A percentile compares a stretch with the other conserved stretches of the same genome.
Conservation (phyloP, 805 yeast species). For the Candida pseudoglaebosa region DNA sequence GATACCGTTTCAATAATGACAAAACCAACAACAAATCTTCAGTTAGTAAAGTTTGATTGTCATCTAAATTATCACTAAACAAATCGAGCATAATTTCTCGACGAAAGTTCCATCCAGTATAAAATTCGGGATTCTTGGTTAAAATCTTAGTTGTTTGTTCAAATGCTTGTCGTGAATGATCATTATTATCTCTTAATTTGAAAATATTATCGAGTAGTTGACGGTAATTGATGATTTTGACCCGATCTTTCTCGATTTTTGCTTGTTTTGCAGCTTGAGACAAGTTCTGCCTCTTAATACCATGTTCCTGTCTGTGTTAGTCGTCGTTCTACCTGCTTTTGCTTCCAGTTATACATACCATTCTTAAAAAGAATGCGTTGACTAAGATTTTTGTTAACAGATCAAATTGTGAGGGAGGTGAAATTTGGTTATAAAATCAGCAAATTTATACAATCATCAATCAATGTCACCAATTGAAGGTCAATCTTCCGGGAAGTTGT, state of each 20-base stretch:
- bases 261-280: constrained; percentile 51
- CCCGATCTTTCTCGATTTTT: constrained; percentile 55
- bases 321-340: neutral
- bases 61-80: constrained; percentile 5
- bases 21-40: constrained; percentile 62
- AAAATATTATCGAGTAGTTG: constrained; percentile 43
- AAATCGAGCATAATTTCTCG: constrained; percentile 52
- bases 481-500: constrained; percentile 34
- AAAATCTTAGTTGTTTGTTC: constrained; percentile 56
- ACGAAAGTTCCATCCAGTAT: constrained; percentile 86
- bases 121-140: constrained; percentile 75
- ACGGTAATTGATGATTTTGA: constrained; percentile 55
- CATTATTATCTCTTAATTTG: constrained; percentile 14
- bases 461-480: neutral
- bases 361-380: too few species aligned
- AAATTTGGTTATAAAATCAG: neutral
- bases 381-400: too few species aligned
- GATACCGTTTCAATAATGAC: constrained; percentile 56
- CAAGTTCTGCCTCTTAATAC: constrained; percentile 57
- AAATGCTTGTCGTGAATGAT: constrained; percentile 34
- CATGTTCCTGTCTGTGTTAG: constrained; percentile 52
- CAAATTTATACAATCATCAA: neutral
- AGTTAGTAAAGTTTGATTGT: constrained; percentile 25
- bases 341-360: neutral
- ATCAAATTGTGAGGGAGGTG: too few species aligned